Percentiles rank a stretch among this genome's conserved stretches.
phyloP scores from a whole-genome alignment of 805 yeast species.

The Clavispora vitiphila region DNA sequence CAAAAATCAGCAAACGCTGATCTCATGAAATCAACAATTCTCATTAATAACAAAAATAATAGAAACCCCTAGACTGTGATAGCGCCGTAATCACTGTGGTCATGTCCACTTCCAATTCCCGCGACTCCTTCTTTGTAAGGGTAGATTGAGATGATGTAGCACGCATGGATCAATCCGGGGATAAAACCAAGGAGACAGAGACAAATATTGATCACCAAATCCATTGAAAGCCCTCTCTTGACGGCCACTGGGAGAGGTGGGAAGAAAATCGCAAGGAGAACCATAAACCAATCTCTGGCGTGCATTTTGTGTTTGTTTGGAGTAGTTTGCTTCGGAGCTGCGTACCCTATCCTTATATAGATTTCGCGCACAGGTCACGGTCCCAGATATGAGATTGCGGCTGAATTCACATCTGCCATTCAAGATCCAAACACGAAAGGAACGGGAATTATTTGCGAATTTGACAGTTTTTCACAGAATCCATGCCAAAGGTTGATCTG shows the following conservation, averaged over 20 bases:
- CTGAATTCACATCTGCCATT: too few species aligned
- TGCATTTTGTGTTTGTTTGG: conserved; percentile 23
- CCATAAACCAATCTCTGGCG: conserved; percentile 57
- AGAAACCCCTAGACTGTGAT: background rate
- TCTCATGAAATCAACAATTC: too few species aligned
- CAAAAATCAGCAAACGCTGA: too few species aligned
- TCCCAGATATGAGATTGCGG: too few species aligned
- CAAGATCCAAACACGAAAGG: too few species aligned
- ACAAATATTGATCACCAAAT: conserved; percentile 62
- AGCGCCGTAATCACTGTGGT: conserved; percentile 16
- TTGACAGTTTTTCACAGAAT: too few species aligned
- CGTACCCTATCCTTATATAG: background rate
- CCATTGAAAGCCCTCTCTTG: conserved; percentile 72
- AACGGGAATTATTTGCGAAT: too few species aligned
- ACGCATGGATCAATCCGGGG: conserved; percentile 74
- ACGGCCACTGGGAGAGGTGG: conserved; percentile 79
- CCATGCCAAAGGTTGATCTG: too few species aligned
- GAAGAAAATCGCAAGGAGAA: conserved; percentile 60
- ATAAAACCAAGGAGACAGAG: conserved; percentile 66
- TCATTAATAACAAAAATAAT: too few species aligned
- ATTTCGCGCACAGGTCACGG: background rate
- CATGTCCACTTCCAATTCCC: conserved; percentile 26
- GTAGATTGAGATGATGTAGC: conserved; percentile 72
- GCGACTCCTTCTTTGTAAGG: conserved; percentile 41
- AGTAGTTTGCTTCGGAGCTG: background rate